phyloP scores from a whole-genome alignment of 225 moss, liverwort and hornwort species.

The Bryum argenteum region DNA sequence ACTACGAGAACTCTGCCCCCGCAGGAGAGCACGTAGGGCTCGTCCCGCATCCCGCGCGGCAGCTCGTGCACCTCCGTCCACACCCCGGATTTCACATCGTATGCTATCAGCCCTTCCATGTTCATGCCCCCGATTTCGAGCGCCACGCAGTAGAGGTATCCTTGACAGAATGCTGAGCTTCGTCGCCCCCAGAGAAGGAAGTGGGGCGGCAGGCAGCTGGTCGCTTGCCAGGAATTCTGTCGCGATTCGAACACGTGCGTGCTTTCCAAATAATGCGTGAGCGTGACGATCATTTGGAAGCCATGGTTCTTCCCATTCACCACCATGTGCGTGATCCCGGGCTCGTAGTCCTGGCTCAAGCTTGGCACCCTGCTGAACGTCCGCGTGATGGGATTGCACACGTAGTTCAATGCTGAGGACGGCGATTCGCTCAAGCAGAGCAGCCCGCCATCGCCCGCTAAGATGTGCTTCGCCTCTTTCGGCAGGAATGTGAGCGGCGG shows the following conservation, averaged over 20 bases:
- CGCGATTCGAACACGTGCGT: constrained; percentile 67
- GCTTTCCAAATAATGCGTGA: constrained; percentile 51
- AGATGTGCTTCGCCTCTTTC: constrained; percentile 48
- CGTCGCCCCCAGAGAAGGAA: constrained; percentile 58
- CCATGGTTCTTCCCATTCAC: constrained; percentile 48
- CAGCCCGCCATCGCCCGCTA: constrained; percentile 59
- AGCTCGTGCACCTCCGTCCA: constrained; percentile 67
- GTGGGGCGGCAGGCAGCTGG: constrained; percentile 59
- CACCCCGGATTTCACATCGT: constrained; percentile 52
- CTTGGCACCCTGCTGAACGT: constrained; percentile 45
- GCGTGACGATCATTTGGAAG: constrained; percentile 57
- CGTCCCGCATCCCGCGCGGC: constrained; percentile 62
- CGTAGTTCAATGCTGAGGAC: constrained; percentile 36
- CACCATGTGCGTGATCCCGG: constrained; percentile 67
- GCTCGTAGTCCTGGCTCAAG: constrained; percentile 47
- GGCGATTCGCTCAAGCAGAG: constrained; percentile 56
- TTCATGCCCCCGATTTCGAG: constrained; percentile 60
- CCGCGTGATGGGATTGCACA: constrained; percentile 64
- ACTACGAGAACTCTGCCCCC: constrained; percentile 60
- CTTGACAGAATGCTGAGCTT: constrained; percentile 57
- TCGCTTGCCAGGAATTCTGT: constrained; percentile 52
- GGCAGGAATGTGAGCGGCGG: constrained; percentile 67
- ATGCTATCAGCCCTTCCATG: constrained; percentile 64
- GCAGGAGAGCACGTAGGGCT: constrained; percentile 55
- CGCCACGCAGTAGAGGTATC: constrained; percentile 67